These are phyloP conservation scores for Ascochyta viciae-villosae DNA, from an alignment of 2,329 filamentous ascomycete species.

Conservation along the genomic window DNA sequence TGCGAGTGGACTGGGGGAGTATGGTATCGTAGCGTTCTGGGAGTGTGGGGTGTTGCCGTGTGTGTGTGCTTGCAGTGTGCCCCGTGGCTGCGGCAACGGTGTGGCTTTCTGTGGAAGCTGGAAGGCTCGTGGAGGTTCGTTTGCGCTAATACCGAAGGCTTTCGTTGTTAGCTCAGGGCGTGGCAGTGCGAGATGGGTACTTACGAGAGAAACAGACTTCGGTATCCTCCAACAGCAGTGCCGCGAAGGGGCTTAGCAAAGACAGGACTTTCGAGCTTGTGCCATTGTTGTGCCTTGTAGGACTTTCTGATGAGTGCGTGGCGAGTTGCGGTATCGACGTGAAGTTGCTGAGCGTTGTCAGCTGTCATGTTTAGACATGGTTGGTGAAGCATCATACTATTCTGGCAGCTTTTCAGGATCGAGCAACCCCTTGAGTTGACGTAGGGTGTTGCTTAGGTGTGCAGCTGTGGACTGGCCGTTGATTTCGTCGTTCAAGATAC, in stretches of 20 bases:
- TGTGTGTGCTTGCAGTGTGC: conserved; percentile 16
- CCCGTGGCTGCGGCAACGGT: conserved; percentile 18
- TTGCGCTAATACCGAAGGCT: conserved; percentile 25
- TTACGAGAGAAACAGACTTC: conserved; percentile 48
- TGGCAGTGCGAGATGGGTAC: conserved; percentile 5
- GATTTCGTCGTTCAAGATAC: conserved; percentile 75
- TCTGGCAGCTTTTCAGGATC: conserved; percentile 73
- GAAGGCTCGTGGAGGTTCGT: conserved; percentile 20
- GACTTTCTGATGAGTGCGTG: conserved; percentile 41
- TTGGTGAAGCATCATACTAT: conserved; percentile 59
- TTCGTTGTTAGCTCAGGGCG: conserved; percentile 21
- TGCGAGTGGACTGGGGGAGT: conserved; percentile 23
- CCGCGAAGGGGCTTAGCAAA: conserved; percentile 60
- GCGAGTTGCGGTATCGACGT: conserved; percentile 41
- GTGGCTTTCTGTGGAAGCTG: conserved; percentile 19
- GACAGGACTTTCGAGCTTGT: conserved; percentile 21
- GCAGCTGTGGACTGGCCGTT: conserved; percentile 65
- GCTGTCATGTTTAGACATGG: background rate
- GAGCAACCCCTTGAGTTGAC: conserved; percentile 77
- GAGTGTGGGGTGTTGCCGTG: conserved; percentile 20
- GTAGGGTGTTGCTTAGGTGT: conserved; percentile 73
- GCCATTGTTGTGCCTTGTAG: conserved; percentile 30
- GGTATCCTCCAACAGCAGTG: conserved; percentile 58
- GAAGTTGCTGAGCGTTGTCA: conserved; percentile 38
- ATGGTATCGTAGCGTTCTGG: conserved; percentile 25